phyloP scores from a whole-genome alignment of 139 green algal genomes.

The Chlorella ohadii region DNA sequence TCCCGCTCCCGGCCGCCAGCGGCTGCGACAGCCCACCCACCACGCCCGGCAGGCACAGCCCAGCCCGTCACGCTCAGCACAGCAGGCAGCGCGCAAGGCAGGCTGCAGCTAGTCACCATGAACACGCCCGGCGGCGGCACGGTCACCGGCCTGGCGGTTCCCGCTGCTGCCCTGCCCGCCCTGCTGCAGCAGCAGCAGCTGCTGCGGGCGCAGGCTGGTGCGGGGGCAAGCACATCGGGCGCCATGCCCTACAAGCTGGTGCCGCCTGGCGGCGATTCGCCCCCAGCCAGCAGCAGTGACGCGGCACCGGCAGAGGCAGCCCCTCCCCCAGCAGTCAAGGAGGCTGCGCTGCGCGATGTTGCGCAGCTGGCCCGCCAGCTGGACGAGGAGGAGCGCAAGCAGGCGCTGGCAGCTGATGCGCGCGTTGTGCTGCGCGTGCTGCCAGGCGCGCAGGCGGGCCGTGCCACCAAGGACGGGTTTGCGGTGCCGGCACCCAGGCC shows the following conservation, averaged over 20 bases:
- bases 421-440: background rate
- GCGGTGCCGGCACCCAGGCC: background rate
- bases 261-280: background rate
- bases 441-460: background rate
- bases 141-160: background rate
- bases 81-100: background rate
- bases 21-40: background rate
- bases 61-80: background rate
- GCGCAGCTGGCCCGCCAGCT: conserved; percentile 10
- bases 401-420: conserved; percentile 13
- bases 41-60: background rate
- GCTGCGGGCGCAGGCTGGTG: background rate
- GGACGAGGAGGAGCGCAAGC: conserved; percentile 30
- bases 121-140: background rate
- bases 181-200: conserved; percentile 20
- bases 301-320: background rate
- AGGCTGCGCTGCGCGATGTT: background rate
- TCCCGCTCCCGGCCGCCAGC: background rate
- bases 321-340: background rate
- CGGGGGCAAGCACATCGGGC: too few species aligned
- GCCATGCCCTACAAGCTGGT: conserved; percentile 6
- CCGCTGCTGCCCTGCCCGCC: background rate
- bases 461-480: background rate
- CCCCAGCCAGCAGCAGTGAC: background rate
- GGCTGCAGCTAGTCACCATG: conserved; percentile 12